These are phyloP conservation scores for Paspalum notatum DNA, from an alignment of 176 grass and related monocot genomes.

Conservation along the genomic window DNA sequence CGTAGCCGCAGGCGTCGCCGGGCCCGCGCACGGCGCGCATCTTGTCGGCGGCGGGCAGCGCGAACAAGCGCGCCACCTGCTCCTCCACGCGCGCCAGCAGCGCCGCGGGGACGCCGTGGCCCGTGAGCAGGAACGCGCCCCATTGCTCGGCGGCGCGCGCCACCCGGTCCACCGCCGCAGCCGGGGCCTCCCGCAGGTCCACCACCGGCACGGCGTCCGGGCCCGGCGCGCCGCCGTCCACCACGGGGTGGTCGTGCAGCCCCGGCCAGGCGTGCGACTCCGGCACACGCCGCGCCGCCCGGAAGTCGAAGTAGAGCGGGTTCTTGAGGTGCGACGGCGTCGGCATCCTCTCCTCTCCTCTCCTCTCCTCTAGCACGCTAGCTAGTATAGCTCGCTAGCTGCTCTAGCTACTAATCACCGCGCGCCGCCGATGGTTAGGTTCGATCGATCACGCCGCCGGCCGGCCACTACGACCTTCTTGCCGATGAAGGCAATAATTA, in stretches of 20 bases:
- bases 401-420: neutral
- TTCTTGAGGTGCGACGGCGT: slow-evolving; percentile 63
- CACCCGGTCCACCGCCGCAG: neutral
- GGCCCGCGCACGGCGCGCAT: slow-evolving; percentile 61
- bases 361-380: too few relatives aligned
- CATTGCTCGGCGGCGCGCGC: slow-evolving; percentile 69
- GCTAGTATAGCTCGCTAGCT: neutral
- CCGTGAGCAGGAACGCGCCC: slow-evolving; percentile 80
- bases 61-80: slow-evolving; percentile 68
- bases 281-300: slow-evolving; percentile 56
- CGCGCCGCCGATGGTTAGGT: too few relatives aligned
- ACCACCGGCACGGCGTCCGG: slow-evolving; percentile 70
- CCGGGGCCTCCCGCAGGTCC: slow-evolving; percentile 48
- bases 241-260: slow-evolving; percentile 66
- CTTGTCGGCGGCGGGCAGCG: slow-evolving; percentile 71
- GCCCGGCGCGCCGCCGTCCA: slow-evolving; percentile 36
- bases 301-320: slow-evolving; percentile 53
- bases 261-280: slow-evolving; percentile 87
- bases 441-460: neutral
- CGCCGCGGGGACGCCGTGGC: slow-evolving; percentile 47
- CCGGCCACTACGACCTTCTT: too few relatives aligned
- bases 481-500: too few relatives aligned
- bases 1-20: slow-evolving; percentile 75
- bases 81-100: slow-evolving; percentile 70
- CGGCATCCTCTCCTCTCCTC: slow-evolving; percentile 34